Conservation (phyloP, 148 eudicot species). For the Cornus suecica region DNA sequence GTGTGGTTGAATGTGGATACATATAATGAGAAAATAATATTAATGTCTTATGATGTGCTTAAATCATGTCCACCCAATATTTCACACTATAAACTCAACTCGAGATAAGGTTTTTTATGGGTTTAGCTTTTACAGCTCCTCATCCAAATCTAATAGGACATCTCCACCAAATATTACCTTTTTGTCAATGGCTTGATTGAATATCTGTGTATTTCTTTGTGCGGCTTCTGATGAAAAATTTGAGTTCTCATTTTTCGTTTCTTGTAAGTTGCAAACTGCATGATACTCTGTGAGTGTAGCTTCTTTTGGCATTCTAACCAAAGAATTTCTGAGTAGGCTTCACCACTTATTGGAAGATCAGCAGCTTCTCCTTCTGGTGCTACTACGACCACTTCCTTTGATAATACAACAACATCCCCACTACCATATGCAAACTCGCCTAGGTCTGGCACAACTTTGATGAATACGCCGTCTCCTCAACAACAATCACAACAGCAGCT, state of each 20-base stretch:
- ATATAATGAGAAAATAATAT: not conserved
- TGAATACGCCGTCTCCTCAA: slow-evolving; percentile 94
- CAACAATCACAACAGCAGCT: slow-evolving; percentile 62
- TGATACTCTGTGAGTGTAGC: not conserved
- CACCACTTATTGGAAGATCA: slow-evolving; percentile 71
- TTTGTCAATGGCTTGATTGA: not conserved
- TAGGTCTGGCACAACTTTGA: slow-evolving; percentile 78
- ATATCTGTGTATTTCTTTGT: not conserved
- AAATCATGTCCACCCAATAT: not conserved
- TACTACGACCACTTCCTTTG: slow-evolving; percentile 55
- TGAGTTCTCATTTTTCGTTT: not conserved
- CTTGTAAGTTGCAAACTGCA: not conserved
- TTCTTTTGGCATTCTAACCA: slow-evolving; percentile 2
- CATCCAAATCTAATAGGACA: not conserved
- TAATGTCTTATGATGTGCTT: not conserved
- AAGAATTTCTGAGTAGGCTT: slow-evolving; percentile 44
- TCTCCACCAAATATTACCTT: not conserved
- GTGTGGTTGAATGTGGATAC: not conserved
- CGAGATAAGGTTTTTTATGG: not conserved
- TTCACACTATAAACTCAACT: too few relatives aligned
- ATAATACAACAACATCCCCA: slow-evolving; percentile 83
- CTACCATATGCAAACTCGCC: slow-evolving; percentile 90
- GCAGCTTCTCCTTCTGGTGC: slow-evolving; percentile 83
- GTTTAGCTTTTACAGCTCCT: not conserved
- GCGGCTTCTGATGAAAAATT: not conserved